Conservation (phyloP, 225 moss, liverwort and hornwort genomes). For the Thuidium tamariscinum region DNA sequence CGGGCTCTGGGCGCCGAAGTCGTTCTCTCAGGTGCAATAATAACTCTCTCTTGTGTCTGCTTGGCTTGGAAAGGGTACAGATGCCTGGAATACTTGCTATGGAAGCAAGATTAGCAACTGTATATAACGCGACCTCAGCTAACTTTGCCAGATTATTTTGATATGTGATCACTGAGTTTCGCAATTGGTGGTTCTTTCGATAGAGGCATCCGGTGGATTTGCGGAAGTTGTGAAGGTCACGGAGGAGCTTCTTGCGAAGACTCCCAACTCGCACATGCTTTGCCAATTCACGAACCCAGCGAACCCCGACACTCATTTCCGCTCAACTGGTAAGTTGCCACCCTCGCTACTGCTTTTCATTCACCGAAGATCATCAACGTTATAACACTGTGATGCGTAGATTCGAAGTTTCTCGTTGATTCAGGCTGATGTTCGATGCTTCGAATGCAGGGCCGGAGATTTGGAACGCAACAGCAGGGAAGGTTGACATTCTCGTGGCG, state of each 20-base stretch:
- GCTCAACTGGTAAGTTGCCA: conserved; percentile 36
- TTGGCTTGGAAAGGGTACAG: background rate
- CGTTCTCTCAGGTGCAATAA: conserved; percentile 23
- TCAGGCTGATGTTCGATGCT: background rate
- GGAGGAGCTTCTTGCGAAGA: conserved; percentile 33
- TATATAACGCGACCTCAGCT: background rate
- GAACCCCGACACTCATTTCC: conserved; percentile 57
- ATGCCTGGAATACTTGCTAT: background rate
- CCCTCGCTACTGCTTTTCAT: background rate
- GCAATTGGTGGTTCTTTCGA: background rate
- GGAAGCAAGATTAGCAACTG: background rate
- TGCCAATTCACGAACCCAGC: conserved; percentile 34
- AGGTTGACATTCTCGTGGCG: conserved; percentile 62
- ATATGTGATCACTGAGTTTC: background rate
- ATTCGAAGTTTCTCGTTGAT: background rate
- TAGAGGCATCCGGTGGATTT: conserved; percentile 41
- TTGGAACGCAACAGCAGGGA: conserved; percentile 67
- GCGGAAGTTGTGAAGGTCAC: background rate
- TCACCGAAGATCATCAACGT: background rate
- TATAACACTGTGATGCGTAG: background rate
- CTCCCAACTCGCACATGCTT: conserved; percentile 54
- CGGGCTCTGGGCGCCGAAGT: conserved; percentile 56
- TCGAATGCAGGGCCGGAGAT: conserved; percentile 54
- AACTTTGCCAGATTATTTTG: too few relatives aligned
- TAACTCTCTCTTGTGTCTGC: too few relatives aligned